A percentile compares a stretch with the other conserved stretches of the same genome.
phyloP scores from a whole-genome alignment of 345 rosid species.

The Salix purpurea region DNA sequence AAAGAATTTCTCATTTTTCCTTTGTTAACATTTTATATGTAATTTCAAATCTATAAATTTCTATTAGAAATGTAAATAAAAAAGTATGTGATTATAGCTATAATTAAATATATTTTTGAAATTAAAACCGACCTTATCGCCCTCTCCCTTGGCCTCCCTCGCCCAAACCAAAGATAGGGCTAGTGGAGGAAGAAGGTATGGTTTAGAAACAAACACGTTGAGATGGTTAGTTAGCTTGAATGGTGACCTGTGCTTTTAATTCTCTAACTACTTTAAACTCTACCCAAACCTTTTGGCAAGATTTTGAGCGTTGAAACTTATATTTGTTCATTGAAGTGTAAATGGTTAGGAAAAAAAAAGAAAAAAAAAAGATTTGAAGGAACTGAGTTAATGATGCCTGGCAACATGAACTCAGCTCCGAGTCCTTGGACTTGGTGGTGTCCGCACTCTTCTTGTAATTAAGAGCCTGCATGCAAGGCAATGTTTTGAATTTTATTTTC shows the following conservation, averaged over 20 bases:
- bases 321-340: background rate
- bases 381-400: background rate
- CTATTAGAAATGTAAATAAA: background rate
- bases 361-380: background rate
- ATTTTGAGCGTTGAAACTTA: background rate
- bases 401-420: background rate
- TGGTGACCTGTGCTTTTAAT: background rate
- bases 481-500: too few relatives aligned
- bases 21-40: background rate
- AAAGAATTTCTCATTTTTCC: background rate
- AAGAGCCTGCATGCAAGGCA: background rate
- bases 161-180: background rate
- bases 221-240: background rate
- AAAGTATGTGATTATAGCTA: background rate
- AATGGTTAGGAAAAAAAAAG: background rate
- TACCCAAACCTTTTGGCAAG: background rate
- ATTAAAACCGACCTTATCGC: background rate
- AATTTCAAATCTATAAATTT: background rate
- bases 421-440: background rate
- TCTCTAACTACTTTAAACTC: background rate
- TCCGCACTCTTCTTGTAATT: background rate
- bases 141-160: background rate
- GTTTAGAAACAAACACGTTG: background rate
- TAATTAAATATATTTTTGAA: too few relatives aligned
- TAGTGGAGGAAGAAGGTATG: background rate